Percentiles rank a stretch among this genome's conserved stretches.
Evolutionary conservation across 352 stramenopile species (phyloP).

Genomic region (Globisporangium sylvaticum): DNA sequence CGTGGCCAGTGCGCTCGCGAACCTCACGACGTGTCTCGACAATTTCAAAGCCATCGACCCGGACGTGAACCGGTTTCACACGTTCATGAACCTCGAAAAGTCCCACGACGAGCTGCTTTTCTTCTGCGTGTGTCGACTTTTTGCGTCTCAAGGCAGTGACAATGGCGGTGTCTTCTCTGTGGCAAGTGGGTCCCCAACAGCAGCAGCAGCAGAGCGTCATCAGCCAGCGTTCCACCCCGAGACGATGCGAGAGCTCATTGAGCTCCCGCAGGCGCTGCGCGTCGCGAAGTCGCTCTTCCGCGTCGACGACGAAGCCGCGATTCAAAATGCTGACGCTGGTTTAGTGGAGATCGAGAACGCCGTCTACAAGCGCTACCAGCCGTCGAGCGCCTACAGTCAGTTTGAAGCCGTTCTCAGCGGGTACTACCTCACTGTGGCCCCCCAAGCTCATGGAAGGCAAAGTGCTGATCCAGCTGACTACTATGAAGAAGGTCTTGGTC

Average conservation of each 20-base stretch:
- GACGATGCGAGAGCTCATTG: slow-evolving; percentile 60
- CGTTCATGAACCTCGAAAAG: slow-evolving; percentile 44
- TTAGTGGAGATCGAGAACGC: slow-evolving; percentile 50
- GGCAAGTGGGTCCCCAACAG: neutral
- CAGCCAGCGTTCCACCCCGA: slow-evolving; percentile 47
- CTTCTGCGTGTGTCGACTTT: slow-evolving; percentile 47
- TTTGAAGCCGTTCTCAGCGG: slow-evolving; percentile 45
- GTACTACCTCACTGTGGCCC: slow-evolving; percentile 21
- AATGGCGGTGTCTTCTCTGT: neutral
- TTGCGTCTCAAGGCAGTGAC: slow-evolving; percentile 15
- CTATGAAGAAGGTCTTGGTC: neutral
- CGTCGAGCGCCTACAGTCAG: slow-evolving; percentile 41
- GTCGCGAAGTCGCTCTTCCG: slow-evolving; percentile 50
- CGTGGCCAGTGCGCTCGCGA: slow-evolving; percentile 40
- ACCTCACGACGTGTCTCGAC: slow-evolving; percentile 27
- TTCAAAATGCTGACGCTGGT: slow-evolving; percentile 30
- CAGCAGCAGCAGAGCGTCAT: slow-evolving; percentile 14
- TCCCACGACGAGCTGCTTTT: slow-evolving; percentile 60
- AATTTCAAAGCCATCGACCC: slow-evolving; percentile 38
- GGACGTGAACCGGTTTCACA: slow-evolving; percentile 57
- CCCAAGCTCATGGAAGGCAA: neutral
- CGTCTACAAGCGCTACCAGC: slow-evolving; percentile 56
- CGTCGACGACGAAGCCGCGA: slow-evolving; percentile 34
- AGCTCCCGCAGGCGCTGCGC: slow-evolving; percentile 32
- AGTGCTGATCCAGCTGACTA: neutral